Evolutionary conservation across 768 basidiomycete species (phyloP).

Genomic region (Auricularia auricula-judae): DNA sequence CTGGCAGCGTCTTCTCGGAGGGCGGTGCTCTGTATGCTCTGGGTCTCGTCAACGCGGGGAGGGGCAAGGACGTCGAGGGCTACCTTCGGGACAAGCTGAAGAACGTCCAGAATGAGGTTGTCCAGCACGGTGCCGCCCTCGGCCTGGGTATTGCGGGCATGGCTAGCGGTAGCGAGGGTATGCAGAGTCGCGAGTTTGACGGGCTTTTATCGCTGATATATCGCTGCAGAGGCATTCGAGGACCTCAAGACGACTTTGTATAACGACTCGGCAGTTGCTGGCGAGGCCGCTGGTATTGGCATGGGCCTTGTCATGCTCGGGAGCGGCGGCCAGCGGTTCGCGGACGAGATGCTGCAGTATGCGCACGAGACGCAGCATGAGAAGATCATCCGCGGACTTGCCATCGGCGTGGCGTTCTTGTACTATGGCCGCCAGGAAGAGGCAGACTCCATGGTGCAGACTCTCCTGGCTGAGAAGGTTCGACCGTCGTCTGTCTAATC

Average conservation of each 20-base stretch:
- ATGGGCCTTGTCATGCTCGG: constrained; percentile 99
- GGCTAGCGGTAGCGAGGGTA: constrained; percentile 69
- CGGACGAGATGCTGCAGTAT: constrained; percentile 93
- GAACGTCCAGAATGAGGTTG: constrained; percentile 63
- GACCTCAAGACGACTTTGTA: constrained; percentile 82
- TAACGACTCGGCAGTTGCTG: constrained; percentile 89
- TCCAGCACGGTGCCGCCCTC: constrained; percentile 94
- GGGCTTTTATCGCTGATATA: not conserved
- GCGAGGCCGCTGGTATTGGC: constrained; percentile 91
- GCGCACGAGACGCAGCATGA: constrained; percentile 97
- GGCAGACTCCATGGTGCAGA: constrained; percentile 73
- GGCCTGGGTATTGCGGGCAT: constrained; percentile 95
- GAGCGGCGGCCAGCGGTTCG: constrained; percentile 66
- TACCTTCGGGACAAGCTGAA: constrained; percentile 77
- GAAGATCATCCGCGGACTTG: constrained; percentile 95
- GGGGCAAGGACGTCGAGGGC: constrained; percentile 49
- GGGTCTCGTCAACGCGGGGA: constrained; percentile 87
- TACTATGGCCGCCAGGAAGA: constrained; percentile 90
- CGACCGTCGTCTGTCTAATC: not conserved
- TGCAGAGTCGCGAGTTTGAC: constrained; percentile 6
- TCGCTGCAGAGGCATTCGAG: constrained; percentile 65
- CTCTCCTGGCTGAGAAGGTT: constrained; percentile 80
- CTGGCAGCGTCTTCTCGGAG: constrained; percentile 76
- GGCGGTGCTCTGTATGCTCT: constrained; percentile 94
- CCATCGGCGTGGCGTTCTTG: constrained; percentile 85